Evolutionary conservation across 208 protist genomes (phyloP).

Genomic region (Crithidia bombi): DNA sequence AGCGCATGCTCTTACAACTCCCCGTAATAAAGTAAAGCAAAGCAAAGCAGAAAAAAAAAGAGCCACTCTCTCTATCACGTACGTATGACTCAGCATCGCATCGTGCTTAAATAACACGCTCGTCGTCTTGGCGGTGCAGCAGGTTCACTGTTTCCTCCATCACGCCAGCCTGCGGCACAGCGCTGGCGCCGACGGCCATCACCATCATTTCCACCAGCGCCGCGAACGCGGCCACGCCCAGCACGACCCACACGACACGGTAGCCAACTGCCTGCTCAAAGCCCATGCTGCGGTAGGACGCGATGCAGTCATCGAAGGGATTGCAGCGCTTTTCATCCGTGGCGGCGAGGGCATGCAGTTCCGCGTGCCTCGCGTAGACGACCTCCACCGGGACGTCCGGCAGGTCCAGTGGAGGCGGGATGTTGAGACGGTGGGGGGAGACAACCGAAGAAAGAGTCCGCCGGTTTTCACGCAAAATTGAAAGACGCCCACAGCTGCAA

Average conservation of each 20-base stretch:
- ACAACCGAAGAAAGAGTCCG: no score
- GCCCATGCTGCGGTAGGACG: conserved; percentile 38
- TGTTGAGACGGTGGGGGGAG: no score
- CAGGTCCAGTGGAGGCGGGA: no score
- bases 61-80: no score
- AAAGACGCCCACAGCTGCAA: no score
- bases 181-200: conserved; percentile 12
- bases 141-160: conserved; percentile 41
- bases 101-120: conserved; percentile 10
- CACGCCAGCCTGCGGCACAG: conserved; percentile 21
- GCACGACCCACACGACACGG: not conserved
- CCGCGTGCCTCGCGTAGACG: no score
- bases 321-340: conserved; percentile 15
- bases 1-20: no score
- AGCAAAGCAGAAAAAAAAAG: no score
- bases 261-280: conserved; percentile 28
- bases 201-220: conserved; percentile 19
- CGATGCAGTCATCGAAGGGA: conserved; percentile 37
- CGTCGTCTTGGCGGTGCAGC: conserved; percentile 22
- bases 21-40: no score
- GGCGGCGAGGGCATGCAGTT: not conserved
- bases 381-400: no score
- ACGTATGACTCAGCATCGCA: no score
- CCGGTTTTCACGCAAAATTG: no score
- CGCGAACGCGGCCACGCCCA: not conserved